Percentiles rank a stretch among this genome's conserved stretches.
Evolutionary conservation across 371 early-diverging fungal genomes (phyloP).

Genomic region (Mucor mucedo): DNA sequence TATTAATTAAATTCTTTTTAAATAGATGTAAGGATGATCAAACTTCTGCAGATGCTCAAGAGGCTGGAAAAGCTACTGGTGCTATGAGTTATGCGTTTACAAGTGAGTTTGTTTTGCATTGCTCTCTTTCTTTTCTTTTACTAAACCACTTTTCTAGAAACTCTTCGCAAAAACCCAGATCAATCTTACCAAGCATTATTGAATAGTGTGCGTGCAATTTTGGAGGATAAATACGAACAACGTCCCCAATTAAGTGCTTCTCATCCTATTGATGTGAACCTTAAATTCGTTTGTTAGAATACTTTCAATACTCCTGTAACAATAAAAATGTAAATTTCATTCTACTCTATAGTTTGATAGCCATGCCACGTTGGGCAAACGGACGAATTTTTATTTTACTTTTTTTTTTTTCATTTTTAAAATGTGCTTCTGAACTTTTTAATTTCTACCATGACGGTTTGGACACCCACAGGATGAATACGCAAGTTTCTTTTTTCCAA

Average conservation of each 20-base stretch:
- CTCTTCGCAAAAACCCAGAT: slow-evolving; percentile 31
- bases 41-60: slow-evolving; percentile 83
- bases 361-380: too few species aligned
- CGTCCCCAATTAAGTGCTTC: slow-evolving; percentile 38
- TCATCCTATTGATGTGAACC: slow-evolving; percentile 40
- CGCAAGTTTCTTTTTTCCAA: slow-evolving; percentile 67
- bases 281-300: slow-evolving; percentile 34
- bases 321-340: too few species aligned
- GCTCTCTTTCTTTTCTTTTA: background rate
- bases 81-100: slow-evolving; percentile 91
- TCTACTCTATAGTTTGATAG: too few species aligned
- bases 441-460: slow-evolving; percentile 92
- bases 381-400: too few species aligned
- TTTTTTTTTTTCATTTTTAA: slow-evolving; percentile 27
- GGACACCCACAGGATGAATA: slow-evolving; percentile 85
- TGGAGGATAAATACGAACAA: slow-evolving; percentile 33
- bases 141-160: slow-evolving; percentile 8
- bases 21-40: slow-evolving; percentile 85
- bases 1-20: background rate
- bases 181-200: slow-evolving; percentile 36
- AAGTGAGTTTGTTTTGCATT: slow-evolving; percentile 27
- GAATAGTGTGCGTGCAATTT: slow-evolving; percentile 33
- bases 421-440: slow-evolving; percentile 84
- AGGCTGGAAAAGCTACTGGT: slow-evolving; percentile 62
- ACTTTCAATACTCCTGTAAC: background rate